Conservation (phyloP, 805 yeast species). For the Candida orba region DNA sequence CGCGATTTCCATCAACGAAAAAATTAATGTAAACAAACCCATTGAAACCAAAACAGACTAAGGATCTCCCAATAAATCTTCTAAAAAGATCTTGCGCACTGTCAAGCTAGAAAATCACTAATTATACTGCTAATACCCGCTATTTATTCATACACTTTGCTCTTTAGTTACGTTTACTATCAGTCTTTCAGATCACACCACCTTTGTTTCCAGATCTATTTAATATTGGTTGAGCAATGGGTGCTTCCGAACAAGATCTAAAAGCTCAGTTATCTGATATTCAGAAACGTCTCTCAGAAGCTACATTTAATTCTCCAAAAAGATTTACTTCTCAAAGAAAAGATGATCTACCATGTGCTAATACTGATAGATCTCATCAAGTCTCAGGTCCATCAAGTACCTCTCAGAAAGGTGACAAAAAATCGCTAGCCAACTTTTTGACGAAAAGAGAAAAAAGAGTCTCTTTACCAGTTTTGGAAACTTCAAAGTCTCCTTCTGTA, state of each 20-base stretch:
- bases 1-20: neutral
- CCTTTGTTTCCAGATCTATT: neutral
- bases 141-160: too few relatives aligned
- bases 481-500: conserved; percentile 14
- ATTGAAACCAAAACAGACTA: neutral
- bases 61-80: neutral
- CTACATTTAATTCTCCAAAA: conserved; percentile 22
- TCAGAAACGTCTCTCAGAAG: conserved; percentile 31
- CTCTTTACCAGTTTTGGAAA: conserved; percentile 21
- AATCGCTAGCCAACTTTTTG: conserved; percentile 13
- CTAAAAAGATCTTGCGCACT: neutral
- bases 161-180: neutral
- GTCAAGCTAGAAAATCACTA: neutral
- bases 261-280: conserved; percentile 37
- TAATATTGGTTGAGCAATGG: conserved; percentile 1
- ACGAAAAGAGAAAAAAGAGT: conserved; percentile 22
- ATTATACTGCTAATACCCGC: too few relatives aligned
- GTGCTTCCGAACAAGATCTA: conserved; percentile 26
- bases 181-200: neutral
- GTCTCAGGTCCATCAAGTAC: neutral
- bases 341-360: conserved; percentile 1
- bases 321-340: conserved; percentile 8
- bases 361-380: conserved; percentile 1
- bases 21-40: neutral
- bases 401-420: conserved; percentile 6